Conservation (phyloP, 1,284 basidiomycete genomes). For the Trametes sp. region DNA sequence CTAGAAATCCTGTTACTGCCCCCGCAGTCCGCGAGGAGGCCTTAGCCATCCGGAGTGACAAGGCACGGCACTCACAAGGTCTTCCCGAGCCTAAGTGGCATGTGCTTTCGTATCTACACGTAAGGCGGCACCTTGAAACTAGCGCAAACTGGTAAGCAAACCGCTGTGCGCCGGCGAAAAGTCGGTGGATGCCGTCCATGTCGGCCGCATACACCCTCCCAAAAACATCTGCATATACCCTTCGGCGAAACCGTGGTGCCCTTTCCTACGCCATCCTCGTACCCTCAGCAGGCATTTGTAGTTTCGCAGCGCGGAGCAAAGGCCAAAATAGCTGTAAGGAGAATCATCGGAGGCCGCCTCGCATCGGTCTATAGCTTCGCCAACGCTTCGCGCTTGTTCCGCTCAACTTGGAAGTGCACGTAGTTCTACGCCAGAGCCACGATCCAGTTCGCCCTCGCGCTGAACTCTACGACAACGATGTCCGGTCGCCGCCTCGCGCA, state of each 20-base stretch:
- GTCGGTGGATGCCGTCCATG: conserved; percentile 24
- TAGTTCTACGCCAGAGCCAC: conserved; percentile 21
- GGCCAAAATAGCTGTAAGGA: conserved; percentile 17
- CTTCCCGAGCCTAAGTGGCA: neutral
- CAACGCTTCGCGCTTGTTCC: conserved; percentile 14
- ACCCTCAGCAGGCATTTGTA: neutral
- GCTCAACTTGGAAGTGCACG: conserved; percentile 30
- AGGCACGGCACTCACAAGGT: neutral
- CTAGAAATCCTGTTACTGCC: conserved; percentile 3
- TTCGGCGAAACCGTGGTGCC: conserved; percentile 28
- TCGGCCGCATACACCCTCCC: conserved; percentile 3
- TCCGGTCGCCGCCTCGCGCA: conserved; percentile 10
- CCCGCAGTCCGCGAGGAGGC: neutral
- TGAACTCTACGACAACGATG: conserved; percentile 13
- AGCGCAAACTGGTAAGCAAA: neutral
- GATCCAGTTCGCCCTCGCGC: neutral
- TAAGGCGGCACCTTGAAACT: neutral
- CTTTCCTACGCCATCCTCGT: neutral
- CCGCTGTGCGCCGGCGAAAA: conserved; percentile 19
- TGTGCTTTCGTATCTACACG: neutral
- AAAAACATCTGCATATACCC: conserved; percentile 6
- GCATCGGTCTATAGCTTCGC: conserved; percentile 16
- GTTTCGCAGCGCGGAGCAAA: neutral
- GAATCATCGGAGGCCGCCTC: conserved; percentile 22
- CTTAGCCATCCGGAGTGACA: neutral